A percentile compares a stretch with the other conserved stretches of the same genome.
These are phyloP conservation scores for Radiomyces spectabilis DNA, from an alignment of 192 early-diverging fungal genomes.

Conservation along the genomic window DNA sequence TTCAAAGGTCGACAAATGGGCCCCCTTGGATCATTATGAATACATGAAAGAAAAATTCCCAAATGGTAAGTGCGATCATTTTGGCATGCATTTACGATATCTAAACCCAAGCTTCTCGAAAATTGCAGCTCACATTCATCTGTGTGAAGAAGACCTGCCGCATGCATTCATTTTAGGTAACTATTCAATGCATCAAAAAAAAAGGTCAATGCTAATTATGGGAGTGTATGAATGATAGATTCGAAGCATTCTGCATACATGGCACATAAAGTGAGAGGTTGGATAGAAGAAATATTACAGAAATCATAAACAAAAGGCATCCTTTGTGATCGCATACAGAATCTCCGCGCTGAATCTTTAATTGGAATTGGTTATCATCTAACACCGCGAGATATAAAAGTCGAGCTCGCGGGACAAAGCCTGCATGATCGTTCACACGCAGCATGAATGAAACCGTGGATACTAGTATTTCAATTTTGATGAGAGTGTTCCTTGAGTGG, in stretches of 20 bases:
- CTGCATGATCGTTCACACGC: too few species aligned
- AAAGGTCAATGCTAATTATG: neutral
- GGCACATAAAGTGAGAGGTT: conserved; percentile 10
- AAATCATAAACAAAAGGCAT: neutral
- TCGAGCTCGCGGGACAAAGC: too few species aligned
- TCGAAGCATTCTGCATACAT: conserved; percentile 11
- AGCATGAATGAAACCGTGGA: too few species aligned
- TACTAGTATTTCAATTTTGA: too few species aligned
- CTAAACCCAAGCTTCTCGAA: too few species aligned
- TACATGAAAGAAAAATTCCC: conserved; percentile 62
- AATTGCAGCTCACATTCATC: conserved; percentile 27
- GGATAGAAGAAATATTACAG: conserved; percentile 14
- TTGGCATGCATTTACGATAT: too few species aligned
- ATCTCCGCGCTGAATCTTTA: too few species aligned
- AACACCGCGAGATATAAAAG: too few species aligned
- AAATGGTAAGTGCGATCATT: too few species aligned
- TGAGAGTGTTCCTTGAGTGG: too few species aligned
- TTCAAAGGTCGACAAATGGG: conserved; percentile 70
- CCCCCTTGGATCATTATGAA: conserved; percentile 57
- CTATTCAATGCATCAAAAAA: conserved; percentile 28
- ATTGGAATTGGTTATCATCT: too few species aligned
- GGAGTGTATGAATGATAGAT: conserved; percentile 3
- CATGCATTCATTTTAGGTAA: conserved; percentile 77
- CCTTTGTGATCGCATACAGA: neutral
- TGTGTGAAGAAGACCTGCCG: conserved; percentile 67